Percentiles rank a stretch among this genome's conserved stretches.
phyloP scores from a whole-genome alignment of 2,329 filamentous ascomycete species.

The Colletotrichum filicis region DNA sequence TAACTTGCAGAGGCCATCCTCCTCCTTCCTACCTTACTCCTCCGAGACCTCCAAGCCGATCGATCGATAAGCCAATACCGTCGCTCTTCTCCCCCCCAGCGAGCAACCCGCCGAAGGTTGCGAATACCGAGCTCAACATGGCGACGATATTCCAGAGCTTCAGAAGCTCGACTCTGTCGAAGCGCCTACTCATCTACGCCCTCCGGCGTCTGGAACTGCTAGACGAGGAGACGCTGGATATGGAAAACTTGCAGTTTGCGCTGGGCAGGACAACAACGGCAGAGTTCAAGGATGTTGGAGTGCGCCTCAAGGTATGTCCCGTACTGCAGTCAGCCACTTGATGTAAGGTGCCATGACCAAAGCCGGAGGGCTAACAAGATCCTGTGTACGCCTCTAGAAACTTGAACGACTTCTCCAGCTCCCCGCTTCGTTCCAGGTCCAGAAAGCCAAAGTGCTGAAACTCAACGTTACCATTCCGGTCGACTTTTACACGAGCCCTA shows the following conservation, averaged over 20 bases:
- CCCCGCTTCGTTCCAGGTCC: conserved; percentile 76
- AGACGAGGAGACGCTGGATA: conserved; percentile 86
- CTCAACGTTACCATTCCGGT: conserved; percentile 87
- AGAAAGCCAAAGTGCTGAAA: conserved; percentile 78
- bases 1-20: not conserved
- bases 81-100: not conserved
- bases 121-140: conserved; percentile 60
- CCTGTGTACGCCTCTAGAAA: conserved; percentile 68
- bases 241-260: conserved; percentile 86
- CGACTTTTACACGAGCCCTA: conserved; percentile 87
- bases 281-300: conserved; percentile 86
- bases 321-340: not conserved
- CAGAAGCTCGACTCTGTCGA: conserved; percentile 80
- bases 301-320: conserved; percentile 77
- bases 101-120: conserved; percentile 9
- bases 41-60: not conserved
- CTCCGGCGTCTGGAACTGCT: conserved; percentile 86
- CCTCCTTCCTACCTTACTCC: too few species aligned
- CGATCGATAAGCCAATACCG: not conserved
- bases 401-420: conserved; percentile 79
- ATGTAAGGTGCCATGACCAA: not conserved
- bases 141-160: conserved; percentile 77
- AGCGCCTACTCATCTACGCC: conserved; percentile 87
- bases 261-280: conserved; percentile 85
- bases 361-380: not conserved